phyloP scores from a whole-genome alignment of 768 basidiomycete species.

The Plicaturopsis crispa region DNA sequence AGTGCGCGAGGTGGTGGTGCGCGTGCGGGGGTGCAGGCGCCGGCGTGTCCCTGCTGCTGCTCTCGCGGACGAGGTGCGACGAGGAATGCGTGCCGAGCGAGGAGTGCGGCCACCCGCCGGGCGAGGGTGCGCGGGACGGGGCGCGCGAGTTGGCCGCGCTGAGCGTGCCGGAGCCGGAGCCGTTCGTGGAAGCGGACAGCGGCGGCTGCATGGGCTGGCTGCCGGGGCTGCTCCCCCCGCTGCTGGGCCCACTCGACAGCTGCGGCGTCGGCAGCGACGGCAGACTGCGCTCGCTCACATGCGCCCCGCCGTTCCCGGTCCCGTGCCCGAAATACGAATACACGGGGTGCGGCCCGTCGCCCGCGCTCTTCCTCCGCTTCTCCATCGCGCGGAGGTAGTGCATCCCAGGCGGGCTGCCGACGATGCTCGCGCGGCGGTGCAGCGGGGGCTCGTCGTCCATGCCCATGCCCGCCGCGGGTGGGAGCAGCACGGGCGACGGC shows the following conservation, averaged over 20 bases:
- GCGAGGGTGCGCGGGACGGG: background rate
- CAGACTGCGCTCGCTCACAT: too few relatives aligned
- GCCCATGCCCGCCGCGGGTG: slow-evolving; percentile 31
- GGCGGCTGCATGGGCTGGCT: slow-evolving; percentile 23
- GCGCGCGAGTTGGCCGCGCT: slow-evolving; percentile 54
- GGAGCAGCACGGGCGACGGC: slow-evolving; percentile 62
- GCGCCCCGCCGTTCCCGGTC: too few relatives aligned
- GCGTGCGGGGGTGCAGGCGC: slow-evolving; percentile 53
- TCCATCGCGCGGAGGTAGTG: slow-evolving; percentile 15
- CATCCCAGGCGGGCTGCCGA: slow-evolving; percentile 30
- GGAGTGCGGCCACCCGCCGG: too few relatives aligned
- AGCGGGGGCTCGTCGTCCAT: slow-evolving; percentile 18
- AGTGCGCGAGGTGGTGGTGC: slow-evolving; percentile 71
- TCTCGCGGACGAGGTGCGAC: slow-evolving; percentile 10
- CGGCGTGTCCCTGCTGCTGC: slow-evolving; percentile 21
- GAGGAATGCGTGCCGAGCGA: too few relatives aligned
- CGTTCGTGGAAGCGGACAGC: slow-evolving; percentile 5
- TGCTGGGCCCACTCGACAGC: slow-evolving; percentile 59
- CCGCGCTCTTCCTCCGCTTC: slow-evolving; percentile 21
- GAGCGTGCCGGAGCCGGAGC: slow-evolving; percentile 21
- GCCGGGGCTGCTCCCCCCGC: slow-evolving; percentile 56
- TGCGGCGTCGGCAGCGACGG: slow-evolving; percentile 38
- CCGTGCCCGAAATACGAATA: too few relatives aligned
- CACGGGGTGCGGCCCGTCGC: slow-evolving; percentile 20
- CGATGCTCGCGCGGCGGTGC: slow-evolving; percentile 23